A percentile compares a stretch with the other conserved stretches of the same genome.
Conservation (phyloP, 495 filamentous ascomycete species). For the Astrothelium macrocarpum region DNA sequence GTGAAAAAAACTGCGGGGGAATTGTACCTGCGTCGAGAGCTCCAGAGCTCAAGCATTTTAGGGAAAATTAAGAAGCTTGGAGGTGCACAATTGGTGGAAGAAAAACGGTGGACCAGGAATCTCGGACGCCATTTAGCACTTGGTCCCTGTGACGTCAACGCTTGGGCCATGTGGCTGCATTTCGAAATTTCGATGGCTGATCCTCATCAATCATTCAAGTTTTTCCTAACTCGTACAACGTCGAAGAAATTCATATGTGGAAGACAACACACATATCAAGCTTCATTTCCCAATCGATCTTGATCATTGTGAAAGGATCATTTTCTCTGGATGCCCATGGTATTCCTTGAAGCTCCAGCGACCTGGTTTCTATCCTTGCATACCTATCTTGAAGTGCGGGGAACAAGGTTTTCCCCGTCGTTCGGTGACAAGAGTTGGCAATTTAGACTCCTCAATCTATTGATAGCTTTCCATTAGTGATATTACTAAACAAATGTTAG, state of each 20-base stretch:
- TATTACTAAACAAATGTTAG: too few relatives aligned
- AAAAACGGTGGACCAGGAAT: background rate
- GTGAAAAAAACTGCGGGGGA: background rate
- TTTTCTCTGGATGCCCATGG: too few relatives aligned
- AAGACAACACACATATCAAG: too few relatives aligned
- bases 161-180: background rate
- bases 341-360: background rate
- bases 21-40: background rate
- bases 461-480: too few relatives aligned
- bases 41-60: background rate
- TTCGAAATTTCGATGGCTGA: background rate
- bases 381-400: slow-evolving; percentile 1
- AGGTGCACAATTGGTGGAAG: background rate
- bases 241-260: background rate
- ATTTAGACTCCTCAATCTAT: too few relatives aligned
- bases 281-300: too few relatives aligned
- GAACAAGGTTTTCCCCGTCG: background rate
- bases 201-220: background rate
- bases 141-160: slow-evolving; percentile 3
- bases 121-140: background rate
- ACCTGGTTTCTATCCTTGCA: background rate
- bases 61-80: background rate
- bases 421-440: background rate
- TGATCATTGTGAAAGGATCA: too few relatives aligned
- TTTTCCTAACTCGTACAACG: background rate